Conservation (phyloP, 805 yeast genomes). For the Schwanniomyces polymorphus region DNA sequence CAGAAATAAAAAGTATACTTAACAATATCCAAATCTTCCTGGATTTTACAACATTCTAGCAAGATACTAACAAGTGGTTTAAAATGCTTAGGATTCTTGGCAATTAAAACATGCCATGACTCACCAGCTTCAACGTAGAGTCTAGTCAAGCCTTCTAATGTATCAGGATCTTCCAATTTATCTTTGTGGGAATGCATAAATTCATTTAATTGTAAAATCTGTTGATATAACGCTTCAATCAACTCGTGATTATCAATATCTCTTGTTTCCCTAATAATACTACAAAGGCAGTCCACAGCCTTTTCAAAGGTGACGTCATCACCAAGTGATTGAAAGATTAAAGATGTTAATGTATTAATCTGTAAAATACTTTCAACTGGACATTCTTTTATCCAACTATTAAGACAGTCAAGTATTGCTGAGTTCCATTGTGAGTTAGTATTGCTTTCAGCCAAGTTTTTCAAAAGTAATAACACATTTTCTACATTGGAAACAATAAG, state of each 20-base stretch:
- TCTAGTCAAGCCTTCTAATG: slow-evolving; percentile 68
- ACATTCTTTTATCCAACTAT: slow-evolving; percentile 89
- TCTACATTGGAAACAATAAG: slow-evolving; percentile 68
- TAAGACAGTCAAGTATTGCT: slow-evolving; percentile 69
- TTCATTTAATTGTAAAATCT: slow-evolving; percentile 62
- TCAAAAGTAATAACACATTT: slow-evolving; percentile 62
- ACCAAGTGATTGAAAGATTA: slow-evolving; percentile 62
- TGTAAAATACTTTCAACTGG: slow-evolving; percentile 69
- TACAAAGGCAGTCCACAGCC: slow-evolving; percentile 82
- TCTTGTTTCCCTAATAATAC: slow-evolving; percentile 77
- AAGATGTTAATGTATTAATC: slow-evolving; percentile 60
- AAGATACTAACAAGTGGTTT: slow-evolving; percentile 72
- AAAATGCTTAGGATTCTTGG: slow-evolving; percentile 68
- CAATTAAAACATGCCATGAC: slow-evolving; percentile 88
- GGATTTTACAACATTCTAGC: slow-evolving; percentile 67
- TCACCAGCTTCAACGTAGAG: slow-evolving; percentile 91
- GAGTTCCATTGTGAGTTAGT: slow-evolving; percentile 32
- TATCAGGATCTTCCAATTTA: slow-evolving; percentile 60
- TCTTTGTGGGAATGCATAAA: slow-evolving; percentile 32
- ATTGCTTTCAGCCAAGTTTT: slow-evolving; percentile 38
- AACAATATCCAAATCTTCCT: slow-evolving; percentile 84
- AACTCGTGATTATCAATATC: slow-evolving; percentile 67
- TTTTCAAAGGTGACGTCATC: slow-evolving; percentile 76
- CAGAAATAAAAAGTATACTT: slow-evolving; percentile 92
- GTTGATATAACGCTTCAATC: slow-evolving; percentile 66